Evolutionary conservation across 352 stramenopile species (phyloP), one percentile per base, ranked within the genome.

Genomic region (Globisporangium cylindrosporum): DNA sequence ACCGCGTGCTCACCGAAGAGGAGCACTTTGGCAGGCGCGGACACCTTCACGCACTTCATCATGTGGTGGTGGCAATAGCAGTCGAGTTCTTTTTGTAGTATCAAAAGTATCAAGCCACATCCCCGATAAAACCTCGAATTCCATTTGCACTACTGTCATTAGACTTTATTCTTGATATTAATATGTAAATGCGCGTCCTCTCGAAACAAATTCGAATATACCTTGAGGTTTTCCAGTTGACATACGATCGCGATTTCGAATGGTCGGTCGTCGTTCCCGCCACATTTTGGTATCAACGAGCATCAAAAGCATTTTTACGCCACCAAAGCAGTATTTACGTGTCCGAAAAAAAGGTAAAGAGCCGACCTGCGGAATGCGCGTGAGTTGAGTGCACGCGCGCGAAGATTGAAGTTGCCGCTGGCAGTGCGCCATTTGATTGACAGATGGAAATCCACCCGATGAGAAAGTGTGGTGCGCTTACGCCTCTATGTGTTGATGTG

Each of bases 1-100:
- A 97, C 90, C 0, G 91, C 89, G 70, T 97, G 91, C 73, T 97
- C 90, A 10, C 90, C 90, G 53, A 97, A 91, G 46, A 97, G 84
- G 70, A 97, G 81, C 61, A 97, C 73, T 68, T 97, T 97, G n/a
- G 86, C 90, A 0, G 91, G 91, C 57, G 91, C 90, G 60, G 88
- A 93, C 49, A 82, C 84, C 38, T 73, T 75, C 59, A 92, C 70
- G 4, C 27, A 36, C 32, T 56, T 57, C 36, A 38, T 68, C 4
- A 5, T 24, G 12, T 43, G 18, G 18, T 58, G 29, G 25, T 36
- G 53, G 27, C 22, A 20, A 0, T 25, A 38, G 25, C 10, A 36
- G 14, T 41, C 25, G 10, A 43, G 12, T 43, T 43, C 10, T 27
- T 38, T 38, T 38, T 38, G 32, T 4, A 22, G 27, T 64, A 51